Evolutionary conservation across 495 filamentous ascomycete genomes (phyloP), one percentile per base, ranked within the genome.

Genomic region (Penicillium samsonianum): DNA sequence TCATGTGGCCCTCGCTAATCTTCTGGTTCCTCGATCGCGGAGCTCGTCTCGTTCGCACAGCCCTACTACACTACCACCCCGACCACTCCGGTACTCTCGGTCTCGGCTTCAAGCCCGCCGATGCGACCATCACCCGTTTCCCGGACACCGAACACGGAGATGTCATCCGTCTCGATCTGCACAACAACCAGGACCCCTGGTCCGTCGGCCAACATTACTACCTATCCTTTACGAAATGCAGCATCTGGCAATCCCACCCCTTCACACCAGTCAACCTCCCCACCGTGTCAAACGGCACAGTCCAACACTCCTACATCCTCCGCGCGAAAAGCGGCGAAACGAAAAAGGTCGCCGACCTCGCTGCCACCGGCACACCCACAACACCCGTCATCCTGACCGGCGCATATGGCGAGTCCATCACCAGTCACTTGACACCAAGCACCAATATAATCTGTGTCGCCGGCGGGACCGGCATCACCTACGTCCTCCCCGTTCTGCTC

Each of bases 171-270:
- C 72, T 89, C 17, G 78, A 84, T 30, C 81, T 87, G 57, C 64
- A 73, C 0, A 80, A 86, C 40, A 72, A 68, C 11, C 84, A 86
- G 53, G 72, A 74, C 16, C 57, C 80, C 0, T 88, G 85, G 84
- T 69, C 71, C 20, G 66, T 84, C 23, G 86, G 86, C 9, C 81
- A 90, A 65, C 87, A 89, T 57, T 90, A 84, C 65, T 87, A 82
- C 57, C 69, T 89, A 26, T 81, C 77, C 60, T 89, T 89, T 55
- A 69, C 82, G 0, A 74, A 78, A 22, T 68, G 80, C 3, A 85
- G 77, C 51, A 71, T 87, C 52, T 88, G 84, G 81, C 84, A 90
- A 69, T 80, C 81, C 0, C 87, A 90, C 62, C 86, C 87, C 0
- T 87, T 88, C 62, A 90, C 87, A 0, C 81, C 84, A 0, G 67